Percentiles rank a stretch among this genome's conserved stretches.
These are phyloP conservation scores for Pseudozyma pruni DNA, from an alignment of 1,284 basidiomycete genomes.

Conservation along the genomic window DNA sequence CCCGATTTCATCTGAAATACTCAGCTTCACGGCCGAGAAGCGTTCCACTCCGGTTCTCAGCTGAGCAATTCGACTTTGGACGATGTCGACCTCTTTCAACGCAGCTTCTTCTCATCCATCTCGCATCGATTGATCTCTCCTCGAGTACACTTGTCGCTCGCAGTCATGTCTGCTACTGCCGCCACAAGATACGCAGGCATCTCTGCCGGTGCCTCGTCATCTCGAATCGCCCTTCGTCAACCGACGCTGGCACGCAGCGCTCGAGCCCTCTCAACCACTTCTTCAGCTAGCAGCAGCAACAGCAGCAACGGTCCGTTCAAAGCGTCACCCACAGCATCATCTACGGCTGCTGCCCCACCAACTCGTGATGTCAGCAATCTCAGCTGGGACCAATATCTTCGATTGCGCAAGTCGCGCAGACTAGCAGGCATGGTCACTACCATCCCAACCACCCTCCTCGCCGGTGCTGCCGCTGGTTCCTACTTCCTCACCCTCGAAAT, in stretches of 20 bases:
- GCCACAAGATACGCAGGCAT: slow-evolving; percentile 22
- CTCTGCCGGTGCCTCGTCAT: slow-evolving; percentile 25
- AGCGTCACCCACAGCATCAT: slow-evolving; percentile 3
- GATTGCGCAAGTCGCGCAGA: slow-evolving; percentile 55
- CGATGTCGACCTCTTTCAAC: background rate
- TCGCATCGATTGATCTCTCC: background rate
- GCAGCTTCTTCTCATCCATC: background rate
- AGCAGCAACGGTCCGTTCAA: slow-evolving; percentile 14
- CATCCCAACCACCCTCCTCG: slow-evolving; percentile 58
- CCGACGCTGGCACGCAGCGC: slow-evolving; percentile 8
- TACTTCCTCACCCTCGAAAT: slow-evolving; percentile 63
- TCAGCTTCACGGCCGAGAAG: too few species aligned
- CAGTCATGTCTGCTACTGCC: slow-evolving; percentile 23
- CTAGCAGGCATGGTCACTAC: slow-evolving; percentile 61
- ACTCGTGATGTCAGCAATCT: slow-evolving; percentile 6
- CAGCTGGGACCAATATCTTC: slow-evolving; percentile 55
- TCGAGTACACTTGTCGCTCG: background rate
- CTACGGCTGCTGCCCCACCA: slow-evolving; percentile 8
- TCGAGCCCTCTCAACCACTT: slow-evolving; percentile 20
- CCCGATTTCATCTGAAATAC: slow-evolving; percentile 2
- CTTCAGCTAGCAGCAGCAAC: background rate
- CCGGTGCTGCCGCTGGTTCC: slow-evolving; percentile 52
- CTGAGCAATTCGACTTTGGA: background rate
- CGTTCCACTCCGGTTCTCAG: background rate
- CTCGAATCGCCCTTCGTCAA: slow-evolving; percentile 25